Evolutionary conservation across 768 basidiomycete species (phyloP).

Genomic region (Amanita pallidorosea): DNA sequence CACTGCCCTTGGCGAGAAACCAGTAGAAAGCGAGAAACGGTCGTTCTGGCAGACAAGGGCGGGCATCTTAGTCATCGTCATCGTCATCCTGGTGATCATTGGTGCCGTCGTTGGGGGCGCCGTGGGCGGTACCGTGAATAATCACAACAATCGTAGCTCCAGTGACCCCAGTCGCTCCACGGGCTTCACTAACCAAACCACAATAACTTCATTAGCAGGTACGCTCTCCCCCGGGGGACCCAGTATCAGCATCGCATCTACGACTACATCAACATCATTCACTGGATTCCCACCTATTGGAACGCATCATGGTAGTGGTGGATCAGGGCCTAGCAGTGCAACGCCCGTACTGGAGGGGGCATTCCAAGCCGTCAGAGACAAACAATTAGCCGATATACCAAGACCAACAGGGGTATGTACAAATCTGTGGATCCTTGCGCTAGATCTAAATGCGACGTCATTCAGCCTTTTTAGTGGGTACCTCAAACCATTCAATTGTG

Average conservation of each 20-base stretch:
- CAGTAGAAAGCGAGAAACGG: background rate
- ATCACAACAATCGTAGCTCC: background rate
- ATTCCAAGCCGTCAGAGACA: background rate
- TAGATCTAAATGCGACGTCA: background rate
- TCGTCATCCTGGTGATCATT: conserved; percentile 30
- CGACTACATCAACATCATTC: no score
- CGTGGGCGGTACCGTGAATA: conserved; percentile 35
- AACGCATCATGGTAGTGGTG: no score
- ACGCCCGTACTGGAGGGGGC: no score
- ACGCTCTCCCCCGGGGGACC: no score
- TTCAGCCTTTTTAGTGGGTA: background rate
- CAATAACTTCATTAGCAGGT: no score
- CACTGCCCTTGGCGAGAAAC: conserved; percentile 9
- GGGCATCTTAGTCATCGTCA: conserved; percentile 27
- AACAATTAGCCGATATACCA: background rate
- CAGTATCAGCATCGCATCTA: no score
- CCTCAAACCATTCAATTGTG: background rate
- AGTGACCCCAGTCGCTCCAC: no score
- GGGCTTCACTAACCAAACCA: no score
- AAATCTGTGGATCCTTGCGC: background rate
- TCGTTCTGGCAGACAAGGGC: conserved; percentile 42
- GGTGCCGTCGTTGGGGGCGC: conserved; percentile 48
- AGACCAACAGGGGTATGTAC: background rate
- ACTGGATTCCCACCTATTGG: no score
- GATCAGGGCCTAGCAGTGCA: no score